A percentile compares a stretch with the other conserved stretches of the same genome.
Conservation (phyloP, 2,329 filamentous ascomycete genomes). For the Fusarium buharicum region DNA sequence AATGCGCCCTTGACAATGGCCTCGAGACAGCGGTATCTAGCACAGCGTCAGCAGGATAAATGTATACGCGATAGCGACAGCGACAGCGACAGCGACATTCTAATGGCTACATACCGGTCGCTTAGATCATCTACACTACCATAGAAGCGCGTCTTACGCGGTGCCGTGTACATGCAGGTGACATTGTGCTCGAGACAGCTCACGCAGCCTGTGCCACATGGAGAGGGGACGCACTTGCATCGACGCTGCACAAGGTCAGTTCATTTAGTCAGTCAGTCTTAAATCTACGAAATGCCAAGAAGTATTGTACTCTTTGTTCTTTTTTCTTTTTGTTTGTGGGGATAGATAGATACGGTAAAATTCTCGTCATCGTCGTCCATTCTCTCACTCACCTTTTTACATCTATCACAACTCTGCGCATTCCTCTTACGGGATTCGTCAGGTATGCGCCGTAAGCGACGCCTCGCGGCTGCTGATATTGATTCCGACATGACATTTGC, state of each 20-base stretch:
- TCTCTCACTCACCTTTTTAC: slow-evolving; percentile 45
- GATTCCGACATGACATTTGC: slow-evolving; percentile 24
- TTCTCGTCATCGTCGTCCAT: too few relatives aligned
- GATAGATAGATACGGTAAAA: neutral
- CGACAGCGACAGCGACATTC: too few relatives aligned
- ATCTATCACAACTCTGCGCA: slow-evolving; percentile 52
- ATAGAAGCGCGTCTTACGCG: slow-evolving; percentile 52
- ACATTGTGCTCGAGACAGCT: slow-evolving; percentile 49
- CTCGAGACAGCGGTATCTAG: slow-evolving; percentile 51
- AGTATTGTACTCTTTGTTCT: neutral
- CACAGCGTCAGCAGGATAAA: neutral
- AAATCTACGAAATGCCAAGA: neutral
- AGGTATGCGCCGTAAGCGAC: slow-evolving; percentile 49
- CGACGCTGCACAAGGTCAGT: slow-evolving; percentile 40
- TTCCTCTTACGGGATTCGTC: slow-evolving; percentile 51
- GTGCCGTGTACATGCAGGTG: slow-evolving; percentile 50
- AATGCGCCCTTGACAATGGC: slow-evolving; percentile 51
- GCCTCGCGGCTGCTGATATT: slow-evolving; percentile 40
- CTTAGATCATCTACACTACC: slow-evolving; percentile 52
- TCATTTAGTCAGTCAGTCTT: neutral
- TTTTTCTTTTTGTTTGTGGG: neutral
- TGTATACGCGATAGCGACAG: too few relatives aligned
- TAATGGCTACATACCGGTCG: slow-evolving; percentile 44
- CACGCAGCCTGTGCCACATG: slow-evolving; percentile 47
- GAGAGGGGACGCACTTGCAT: slow-evolving; percentile 50